Evolutionary conservation across 768 basidiomycete genomes (phyloP).

Genomic region (Hericium erinaceus): DNA sequence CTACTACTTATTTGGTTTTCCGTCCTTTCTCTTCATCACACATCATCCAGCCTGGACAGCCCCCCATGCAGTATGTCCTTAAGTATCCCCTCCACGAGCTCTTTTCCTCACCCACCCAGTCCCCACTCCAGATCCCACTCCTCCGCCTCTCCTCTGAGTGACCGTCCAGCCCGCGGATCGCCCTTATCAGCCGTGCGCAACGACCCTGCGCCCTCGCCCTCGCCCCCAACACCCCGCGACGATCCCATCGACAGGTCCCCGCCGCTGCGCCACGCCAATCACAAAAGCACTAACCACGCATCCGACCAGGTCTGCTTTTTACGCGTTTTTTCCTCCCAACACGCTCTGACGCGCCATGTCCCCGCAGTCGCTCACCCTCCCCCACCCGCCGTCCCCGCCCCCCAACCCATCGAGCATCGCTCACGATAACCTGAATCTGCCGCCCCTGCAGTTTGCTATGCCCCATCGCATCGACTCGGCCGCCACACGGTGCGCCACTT

Average conservation of each 20-base stretch:
- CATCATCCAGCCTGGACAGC: constrained; percentile 8
- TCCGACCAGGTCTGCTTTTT: neutral
- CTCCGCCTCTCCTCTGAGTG: neutral
- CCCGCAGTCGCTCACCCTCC: neutral
- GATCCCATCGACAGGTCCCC: neutral
- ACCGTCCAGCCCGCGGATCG: neutral
- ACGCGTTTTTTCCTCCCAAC: neutral
- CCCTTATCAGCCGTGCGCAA: too few relatives aligned
- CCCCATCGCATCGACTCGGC: constrained; percentile 40
- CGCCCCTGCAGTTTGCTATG: constrained; percentile 24
- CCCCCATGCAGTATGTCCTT: constrained; percentile 14
- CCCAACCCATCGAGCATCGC: neutral
- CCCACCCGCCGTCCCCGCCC: neutral
- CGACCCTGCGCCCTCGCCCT: too few relatives aligned
- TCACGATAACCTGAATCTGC: neutral
- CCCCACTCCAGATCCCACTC: neutral
- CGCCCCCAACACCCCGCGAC: neutral
- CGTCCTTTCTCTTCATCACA: constrained; percentile 11
- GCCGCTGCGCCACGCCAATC: too few relatives aligned
- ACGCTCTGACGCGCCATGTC: neutral
- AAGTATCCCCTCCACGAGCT: constrained; percentile 4
- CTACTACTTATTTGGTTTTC: constrained; percentile 10
- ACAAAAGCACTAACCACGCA: neutral
- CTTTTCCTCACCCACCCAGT: neutral
- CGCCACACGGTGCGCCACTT: constrained; percentile 17